Base-by-base conservation (phyloP, 371 early-diverging fungal genomes). In the Scutellospora calospora region DNA sequence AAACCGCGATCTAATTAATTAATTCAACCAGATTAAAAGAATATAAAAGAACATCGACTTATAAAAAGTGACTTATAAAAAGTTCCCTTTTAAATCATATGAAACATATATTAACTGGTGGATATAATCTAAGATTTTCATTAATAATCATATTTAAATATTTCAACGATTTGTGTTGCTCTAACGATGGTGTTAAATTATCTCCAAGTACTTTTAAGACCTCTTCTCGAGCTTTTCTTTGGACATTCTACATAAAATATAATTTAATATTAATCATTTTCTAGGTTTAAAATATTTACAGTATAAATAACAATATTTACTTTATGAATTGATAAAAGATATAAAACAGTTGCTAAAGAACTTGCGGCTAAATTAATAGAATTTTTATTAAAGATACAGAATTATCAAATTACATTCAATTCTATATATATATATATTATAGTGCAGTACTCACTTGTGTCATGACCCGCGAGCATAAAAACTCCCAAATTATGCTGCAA, bases 391-490 rank as follows among this genome's bases (percentile, higher is more conserved):
- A 0, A 63, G n/a, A 5, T 29, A 29, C 31, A n/a, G 4, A 14
- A 3, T 27, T 62, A 62, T 27, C n/a, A n/a, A n/a, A n/a, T n/a
- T 9, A 55, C 9, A 18, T n/a, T 1, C 18, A n/a, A 18, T 9
- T n/a, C 5, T n/a, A 55, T 1, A 2, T 0, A 63, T 16, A 5
- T 31, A 29, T 31, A 45, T 45, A 45, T 45, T 45, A 45, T 31
- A 31, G 29, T 65, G 8, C 8, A 11, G 25, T 65, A 20, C 63
- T 65, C 35, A 65, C 65, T 65, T 20, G 65, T 65, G n/a, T 65
- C 65, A 65, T 65, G 65, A 65, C 65, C 65, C 8, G 65, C 65
- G 1, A 65, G n/a, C 65, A 65, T 65, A 65, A 65, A 65, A 20
- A 35, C 11, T 35, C 33, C 35, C 29, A 65, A 35, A 33, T 65